Evolutionary conservation across 163 green algal genomes (phyloP).

Genomic region (Scenedesmus sp.): DNA sequence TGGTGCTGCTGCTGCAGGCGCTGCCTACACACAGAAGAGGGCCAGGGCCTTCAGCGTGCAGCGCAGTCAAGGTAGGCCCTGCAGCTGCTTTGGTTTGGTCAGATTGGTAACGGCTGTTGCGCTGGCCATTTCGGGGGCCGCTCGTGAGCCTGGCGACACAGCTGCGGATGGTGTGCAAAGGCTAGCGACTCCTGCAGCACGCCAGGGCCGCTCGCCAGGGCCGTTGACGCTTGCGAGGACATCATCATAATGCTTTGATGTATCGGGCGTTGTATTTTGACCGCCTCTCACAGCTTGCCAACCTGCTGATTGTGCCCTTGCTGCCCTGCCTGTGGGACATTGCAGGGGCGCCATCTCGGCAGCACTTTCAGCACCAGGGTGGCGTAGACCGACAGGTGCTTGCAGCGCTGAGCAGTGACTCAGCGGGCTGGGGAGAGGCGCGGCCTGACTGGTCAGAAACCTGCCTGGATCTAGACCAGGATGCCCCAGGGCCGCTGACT

Average conservation of each 20-base stretch:
- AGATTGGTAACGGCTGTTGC: neutral
- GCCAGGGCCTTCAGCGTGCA: neutral
- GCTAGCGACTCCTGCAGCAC: constrained; percentile 9
- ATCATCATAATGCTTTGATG: neutral
- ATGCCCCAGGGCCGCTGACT: neutral
- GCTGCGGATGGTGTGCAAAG: constrained; percentile 4
- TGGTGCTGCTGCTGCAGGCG: neutral
- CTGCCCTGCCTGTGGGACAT: neutral
- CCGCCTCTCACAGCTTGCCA: neutral
- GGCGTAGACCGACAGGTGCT: neutral
- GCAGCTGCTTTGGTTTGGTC: neutral
- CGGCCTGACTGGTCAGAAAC: constrained; percentile 21
- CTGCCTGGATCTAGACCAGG: constrained; percentile 27
- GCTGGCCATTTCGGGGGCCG: neutral
- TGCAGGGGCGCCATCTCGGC: neutral
- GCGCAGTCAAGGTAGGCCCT: neutral
- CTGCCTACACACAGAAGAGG: neutral
- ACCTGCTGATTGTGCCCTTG: neutral
- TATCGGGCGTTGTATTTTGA: neutral
- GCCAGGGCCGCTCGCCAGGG: neutral
- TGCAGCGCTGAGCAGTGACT: constrained; percentile 8
- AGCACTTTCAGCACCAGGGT: neutral
- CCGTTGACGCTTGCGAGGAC: neutral
- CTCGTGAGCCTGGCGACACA: neutral
- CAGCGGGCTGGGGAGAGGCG: constrained; percentile 17